Base-by-base conservation (phyloP, 768 basidiomycete species). In the Tricholoma sp. region DNA sequence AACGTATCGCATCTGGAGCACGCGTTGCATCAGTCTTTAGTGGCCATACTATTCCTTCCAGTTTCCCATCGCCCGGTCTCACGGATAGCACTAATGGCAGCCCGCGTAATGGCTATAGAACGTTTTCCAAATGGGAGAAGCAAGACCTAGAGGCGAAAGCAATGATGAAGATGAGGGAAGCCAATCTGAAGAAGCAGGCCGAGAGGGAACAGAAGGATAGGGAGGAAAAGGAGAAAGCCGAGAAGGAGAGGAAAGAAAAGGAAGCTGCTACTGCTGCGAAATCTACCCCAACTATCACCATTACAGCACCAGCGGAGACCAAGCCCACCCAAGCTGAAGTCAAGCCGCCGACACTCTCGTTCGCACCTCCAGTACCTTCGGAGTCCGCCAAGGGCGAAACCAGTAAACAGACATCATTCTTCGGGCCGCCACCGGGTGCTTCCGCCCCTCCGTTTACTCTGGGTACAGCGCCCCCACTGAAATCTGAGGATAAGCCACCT, bases 111-210 rank as follows among this genome's bases (percentile, higher is more conserved):
- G 59, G 57, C 36, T 65, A 67, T 18, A 70, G 68, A 52, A 76
- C 77, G 17, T 85, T 83, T 61, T 86, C 88, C 3, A 91, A 89
- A 70, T 91, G 88, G 88, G 90, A 92, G 68, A 91, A 90, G 58
- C 89, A 92, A 68, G 89, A 93, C 61, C 68, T 89, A 31, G 90
- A 93, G 63, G 90, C 90, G 3, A 81, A 82, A 42, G 88, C 89
- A 20, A 86, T 92, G 79, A 80, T 80, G 63, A 85, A 79, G 65
- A 81, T 92, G 63, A 76, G 89, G 50, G 76, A 79, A 54, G 74
- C 74, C 11, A 77, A 72, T 55, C 66, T 67, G 52, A 72, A 72
- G 59, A 80, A 77, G 62, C 71, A 82, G 68, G 65, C 76, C 71
- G 73, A 71, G 61, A 65, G 56, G 42, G 63, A 65, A 39, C 55